Conservation (phyloP, 176 grass and related monocot species). For the Melocanna baccifera region DNA sequence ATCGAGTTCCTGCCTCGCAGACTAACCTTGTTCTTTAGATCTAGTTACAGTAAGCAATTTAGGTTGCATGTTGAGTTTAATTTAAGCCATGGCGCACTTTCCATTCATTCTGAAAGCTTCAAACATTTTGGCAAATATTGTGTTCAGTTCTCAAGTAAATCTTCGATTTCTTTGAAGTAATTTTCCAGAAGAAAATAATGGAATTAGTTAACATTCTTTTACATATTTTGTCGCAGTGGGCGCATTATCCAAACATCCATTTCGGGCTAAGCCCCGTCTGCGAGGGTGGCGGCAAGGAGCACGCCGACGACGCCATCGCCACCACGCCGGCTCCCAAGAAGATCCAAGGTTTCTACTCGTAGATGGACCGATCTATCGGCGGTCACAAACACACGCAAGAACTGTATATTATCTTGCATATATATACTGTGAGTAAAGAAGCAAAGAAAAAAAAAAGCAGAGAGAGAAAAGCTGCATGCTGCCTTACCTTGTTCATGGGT, state of each 20-base stretch:
- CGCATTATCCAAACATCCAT: conserved; percentile 91
- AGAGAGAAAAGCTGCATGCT: background rate
- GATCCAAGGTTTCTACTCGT: conserved; percentile 72
- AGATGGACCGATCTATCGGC: background rate
- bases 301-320: conserved; percentile 37
- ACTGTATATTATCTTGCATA: background rate
- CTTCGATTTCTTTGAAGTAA: background rate
- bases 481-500: background rate
- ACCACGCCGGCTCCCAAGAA: conserved; percentile 39
- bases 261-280: conserved; percentile 45
- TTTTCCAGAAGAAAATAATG: background rate
- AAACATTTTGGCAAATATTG: background rate
- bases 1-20: background rate
- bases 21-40: background rate
- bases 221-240: conserved; percentile 66
- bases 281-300: conserved; percentile 54
- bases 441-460: background rate
- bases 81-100: background rate
- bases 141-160: background rate
- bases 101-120: background rate
- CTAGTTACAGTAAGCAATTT: background rate
- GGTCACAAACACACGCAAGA: background rate
- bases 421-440: conserved; percentile 14
- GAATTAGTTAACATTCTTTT: background rate
- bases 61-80: background rate